Conservation (phyloP, 345 rosid species). For the Pugionium dolabratum region DNA sequence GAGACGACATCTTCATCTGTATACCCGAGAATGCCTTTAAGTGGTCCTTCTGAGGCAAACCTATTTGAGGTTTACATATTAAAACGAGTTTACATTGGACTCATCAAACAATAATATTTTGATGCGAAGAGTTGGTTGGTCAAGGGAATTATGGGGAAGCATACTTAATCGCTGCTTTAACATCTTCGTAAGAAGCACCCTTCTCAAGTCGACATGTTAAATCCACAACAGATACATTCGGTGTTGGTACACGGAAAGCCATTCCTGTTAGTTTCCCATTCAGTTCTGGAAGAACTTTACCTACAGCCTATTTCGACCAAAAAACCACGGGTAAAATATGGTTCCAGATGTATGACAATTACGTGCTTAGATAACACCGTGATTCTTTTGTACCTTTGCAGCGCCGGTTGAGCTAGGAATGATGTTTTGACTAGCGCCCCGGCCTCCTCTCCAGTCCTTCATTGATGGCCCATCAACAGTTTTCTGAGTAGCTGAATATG, state of each 20-base stretch:
- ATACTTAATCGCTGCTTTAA: constrained; percentile 92
- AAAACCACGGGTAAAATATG: constrained; percentile 10
- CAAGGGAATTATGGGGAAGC: constrained; percentile 26
- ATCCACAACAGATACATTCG: constrained; percentile 97
- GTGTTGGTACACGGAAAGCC: constrained; percentile 99
- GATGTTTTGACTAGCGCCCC: constrained; percentile 96
- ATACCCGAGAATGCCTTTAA: constrained; percentile 92
- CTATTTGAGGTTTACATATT: constrained; percentile 38
- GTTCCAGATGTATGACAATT: constrained; percentile 3
- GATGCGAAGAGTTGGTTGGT: constrained; percentile 1
- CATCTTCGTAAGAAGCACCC: constrained; percentile 89
- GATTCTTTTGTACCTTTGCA: constrained; percentile 65
- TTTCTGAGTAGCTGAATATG: constrained; percentile 86
- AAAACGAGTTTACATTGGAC: constrained; percentile 11
- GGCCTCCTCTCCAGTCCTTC: constrained; percentile 99
- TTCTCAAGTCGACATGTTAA: constrained; percentile 95
- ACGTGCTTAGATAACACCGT: constrained; percentile 1
- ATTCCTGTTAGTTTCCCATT: constrained; percentile 99
- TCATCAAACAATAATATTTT: not conserved
- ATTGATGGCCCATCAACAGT: constrained; percentile 97
- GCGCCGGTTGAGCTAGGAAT: constrained; percentile 99
- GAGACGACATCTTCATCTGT: constrained; percentile 98
- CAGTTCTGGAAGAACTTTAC: constrained; percentile 97
- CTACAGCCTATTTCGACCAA: constrained; percentile 70
- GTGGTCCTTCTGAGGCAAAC: constrained; percentile 89